A percentile compares a stretch with the other conserved stretches of the same genome.
phyloP scores from a whole-genome alignment of 805 yeast genomes.

The Ogataea trehalophila region DNA sequence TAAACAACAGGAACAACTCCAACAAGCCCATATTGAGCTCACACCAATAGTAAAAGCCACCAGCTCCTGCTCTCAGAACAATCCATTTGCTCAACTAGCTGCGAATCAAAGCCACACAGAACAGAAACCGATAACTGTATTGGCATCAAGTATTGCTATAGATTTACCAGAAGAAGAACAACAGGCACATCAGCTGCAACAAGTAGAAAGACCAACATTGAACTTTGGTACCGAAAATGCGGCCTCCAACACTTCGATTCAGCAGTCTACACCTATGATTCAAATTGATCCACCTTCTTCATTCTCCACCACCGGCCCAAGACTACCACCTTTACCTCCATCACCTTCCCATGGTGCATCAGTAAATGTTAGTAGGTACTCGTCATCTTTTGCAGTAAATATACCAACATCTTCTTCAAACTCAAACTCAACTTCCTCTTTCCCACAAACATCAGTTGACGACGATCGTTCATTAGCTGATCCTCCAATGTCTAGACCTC shows the following conservation, averaged over 20 bases:
- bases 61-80: slow-evolving; percentile 2
- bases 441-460: no score
- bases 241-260: background rate
- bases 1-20: background rate
- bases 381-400: background rate
- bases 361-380: background rate
- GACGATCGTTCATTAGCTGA: no score
- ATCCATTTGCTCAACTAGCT: slow-evolving; percentile 6
- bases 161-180: background rate
- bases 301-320: background rate
- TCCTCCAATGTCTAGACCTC: no score
- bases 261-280: slow-evolving; percentile 3
- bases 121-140: background rate
- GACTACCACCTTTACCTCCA: slow-evolving; percentile 17
- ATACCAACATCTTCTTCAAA: background rate
- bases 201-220: slow-evolving; percentile 3
- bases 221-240: background rate
- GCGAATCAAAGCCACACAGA: background rate
- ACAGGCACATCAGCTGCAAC: background rate
- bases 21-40: no score
- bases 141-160: background rate
- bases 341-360: slow-evolving; percentile 2
- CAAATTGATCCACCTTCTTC: slow-evolving; percentile 8
- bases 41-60: background rate
- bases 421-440: background rate